These are phyloP conservation scores for Haplographium delicatum DNA, from an alignment of 495 filamentous ascomycete species.

Conservation along the genomic window DNA sequence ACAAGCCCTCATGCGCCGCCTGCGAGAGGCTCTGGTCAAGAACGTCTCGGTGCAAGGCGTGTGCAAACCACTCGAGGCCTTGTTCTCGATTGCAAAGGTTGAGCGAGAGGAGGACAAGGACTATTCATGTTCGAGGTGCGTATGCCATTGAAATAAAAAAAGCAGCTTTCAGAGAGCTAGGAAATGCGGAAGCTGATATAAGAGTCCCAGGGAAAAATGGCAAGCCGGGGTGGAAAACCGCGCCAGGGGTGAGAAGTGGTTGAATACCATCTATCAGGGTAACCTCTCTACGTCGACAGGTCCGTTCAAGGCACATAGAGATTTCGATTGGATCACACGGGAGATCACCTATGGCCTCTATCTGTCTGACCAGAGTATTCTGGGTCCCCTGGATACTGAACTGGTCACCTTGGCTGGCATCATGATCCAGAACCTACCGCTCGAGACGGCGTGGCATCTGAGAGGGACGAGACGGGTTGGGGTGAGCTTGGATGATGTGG, in stretches of 20 bases:
- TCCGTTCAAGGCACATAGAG: conserved; percentile 44
- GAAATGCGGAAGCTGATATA: conserved; percentile 6
- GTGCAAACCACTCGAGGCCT: conserved; percentile 47
- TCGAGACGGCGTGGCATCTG: conserved; percentile 54
- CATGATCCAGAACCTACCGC: conserved; percentile 52
- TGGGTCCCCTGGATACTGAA: conserved; percentile 50
- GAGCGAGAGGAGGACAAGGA: conserved; percentile 48
- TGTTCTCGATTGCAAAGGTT: conserved; percentile 41
- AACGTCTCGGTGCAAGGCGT: conserved; percentile 45
- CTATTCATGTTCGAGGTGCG: conserved; percentile 41
- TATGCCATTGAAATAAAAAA: too few relatives aligned
- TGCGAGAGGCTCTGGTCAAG: conserved; percentile 50
- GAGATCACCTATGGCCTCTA: conserved; percentile 55
- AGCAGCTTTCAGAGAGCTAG: too few relatives aligned
- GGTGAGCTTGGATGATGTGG: conserved; percentile 43
- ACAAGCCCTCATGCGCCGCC: conserved; percentile 42
- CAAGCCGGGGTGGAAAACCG: conserved; percentile 42
- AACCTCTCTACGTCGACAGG: conserved; percentile 36
- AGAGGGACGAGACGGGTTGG: conserved; percentile 48
- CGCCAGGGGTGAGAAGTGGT: conserved; percentile 39
- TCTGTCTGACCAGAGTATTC: conserved; percentile 46
- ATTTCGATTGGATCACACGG: conserved; percentile 35
- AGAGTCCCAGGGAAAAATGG: conserved; percentile 32
- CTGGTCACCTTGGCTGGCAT: conserved; percentile 50
- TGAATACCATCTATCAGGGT: conserved; percentile 37